Conservation (phyloP, 2,329 filamentous ascomycete species). For the Microsporum audouinii region DNA sequence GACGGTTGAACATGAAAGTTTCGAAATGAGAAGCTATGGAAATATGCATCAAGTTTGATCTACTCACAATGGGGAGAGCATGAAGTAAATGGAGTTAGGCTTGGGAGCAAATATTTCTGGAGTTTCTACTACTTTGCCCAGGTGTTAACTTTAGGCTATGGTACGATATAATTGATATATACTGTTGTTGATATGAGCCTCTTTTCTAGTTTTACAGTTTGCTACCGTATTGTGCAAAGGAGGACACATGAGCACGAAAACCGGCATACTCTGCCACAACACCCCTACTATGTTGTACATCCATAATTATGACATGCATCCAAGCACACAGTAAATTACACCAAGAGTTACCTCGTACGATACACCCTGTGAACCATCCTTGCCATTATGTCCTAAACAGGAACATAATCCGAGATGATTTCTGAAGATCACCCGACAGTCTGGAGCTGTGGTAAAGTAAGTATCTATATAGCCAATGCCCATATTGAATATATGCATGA, state of each 20-base stretch:
- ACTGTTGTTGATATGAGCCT: neutral
- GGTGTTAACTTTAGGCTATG: neutral
- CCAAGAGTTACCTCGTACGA: neutral
- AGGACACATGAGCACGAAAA: no score
- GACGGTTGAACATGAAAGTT: conserved; percentile 11
- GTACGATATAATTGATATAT: neutral
- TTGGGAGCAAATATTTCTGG: neutral
- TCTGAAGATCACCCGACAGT: neutral
- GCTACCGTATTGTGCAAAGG: no score
- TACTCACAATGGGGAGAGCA: neutral
- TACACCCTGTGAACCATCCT: neutral
- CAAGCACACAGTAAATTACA: neutral
- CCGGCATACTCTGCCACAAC: no score
- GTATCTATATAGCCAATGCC: neutral
- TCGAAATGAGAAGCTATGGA: conserved; percentile 4
- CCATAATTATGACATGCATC: neutral
- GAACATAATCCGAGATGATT: neutral
- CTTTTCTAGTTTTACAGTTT: neutral
- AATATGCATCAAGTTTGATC: neutral
- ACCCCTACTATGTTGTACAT: no score
- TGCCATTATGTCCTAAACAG: neutral
- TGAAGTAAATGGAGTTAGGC: neutral
- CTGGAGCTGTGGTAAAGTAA: neutral
- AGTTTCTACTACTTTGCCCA: neutral
- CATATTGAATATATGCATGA: neutral